These are phyloP conservation scores for Besnoitia besnoiti DNA, from an alignment of 169 alveolate genomes.

Conservation along the genomic window DNA sequence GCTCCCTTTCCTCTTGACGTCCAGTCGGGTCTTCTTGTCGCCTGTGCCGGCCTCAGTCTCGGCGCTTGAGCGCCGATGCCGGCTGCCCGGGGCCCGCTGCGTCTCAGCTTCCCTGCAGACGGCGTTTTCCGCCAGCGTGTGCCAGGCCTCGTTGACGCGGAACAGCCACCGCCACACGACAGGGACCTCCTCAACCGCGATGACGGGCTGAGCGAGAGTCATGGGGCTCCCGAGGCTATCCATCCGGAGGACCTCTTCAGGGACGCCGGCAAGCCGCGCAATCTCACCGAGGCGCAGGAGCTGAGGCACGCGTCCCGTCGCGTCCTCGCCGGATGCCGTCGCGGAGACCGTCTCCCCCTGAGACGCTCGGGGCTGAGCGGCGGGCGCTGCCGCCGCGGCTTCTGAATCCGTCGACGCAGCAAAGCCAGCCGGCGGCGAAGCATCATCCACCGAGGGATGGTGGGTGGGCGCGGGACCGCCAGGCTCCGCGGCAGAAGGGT, in stretches of 20 bases:
- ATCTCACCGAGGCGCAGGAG: constrained; percentile 34
- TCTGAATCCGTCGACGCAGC: constrained; percentile 42
- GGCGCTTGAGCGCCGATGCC: neutral
- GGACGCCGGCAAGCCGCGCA: constrained; percentile 62
- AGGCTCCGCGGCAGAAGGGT: neutral
- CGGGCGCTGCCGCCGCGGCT: constrained; percentile 13
- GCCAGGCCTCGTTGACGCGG: constrained; percentile 70
- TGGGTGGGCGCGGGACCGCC: neutral
- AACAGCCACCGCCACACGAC: constrained; percentile 76
- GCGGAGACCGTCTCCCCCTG: constrained; percentile 6
- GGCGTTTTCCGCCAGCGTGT: constrained; percentile 23
- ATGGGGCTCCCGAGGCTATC: constrained; percentile 63
- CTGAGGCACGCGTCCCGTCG: neutral
- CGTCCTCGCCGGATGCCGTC: neutral
- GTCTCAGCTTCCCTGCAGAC: neutral
- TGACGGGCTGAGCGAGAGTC: constrained; percentile 72
- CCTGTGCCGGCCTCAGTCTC: neutral
- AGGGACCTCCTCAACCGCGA: constrained; percentile 73
- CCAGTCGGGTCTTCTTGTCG: neutral
- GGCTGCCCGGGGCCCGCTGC: neutral
- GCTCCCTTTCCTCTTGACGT: neutral
- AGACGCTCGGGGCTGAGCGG: neutral
- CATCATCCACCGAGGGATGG: neutral
- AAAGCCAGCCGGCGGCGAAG: neutral
- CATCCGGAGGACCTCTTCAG: constrained; percentile 22